A percentile compares a stretch with the other conserved stretches of the same genome.
These are phyloP conservation scores for Dendrothele bispora DNA, from an alignment of 768 basidiomycete genomes.

Conservation along the genomic window DNA sequence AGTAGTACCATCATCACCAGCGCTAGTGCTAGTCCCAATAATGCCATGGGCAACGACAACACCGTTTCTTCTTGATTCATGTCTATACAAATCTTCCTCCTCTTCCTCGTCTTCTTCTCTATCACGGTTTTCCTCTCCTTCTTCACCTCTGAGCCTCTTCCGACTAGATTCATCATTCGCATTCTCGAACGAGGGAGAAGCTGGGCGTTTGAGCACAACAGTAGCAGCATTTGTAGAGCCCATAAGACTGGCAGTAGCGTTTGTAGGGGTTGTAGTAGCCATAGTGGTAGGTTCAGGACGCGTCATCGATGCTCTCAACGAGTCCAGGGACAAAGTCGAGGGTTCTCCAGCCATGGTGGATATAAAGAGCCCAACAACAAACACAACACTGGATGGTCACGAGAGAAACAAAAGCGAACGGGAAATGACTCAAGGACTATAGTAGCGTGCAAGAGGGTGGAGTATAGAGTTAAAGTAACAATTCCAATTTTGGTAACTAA, in stretches of 20 bases:
- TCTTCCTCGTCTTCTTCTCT: conserved; percentile 30
- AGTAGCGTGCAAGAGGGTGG: neutral
- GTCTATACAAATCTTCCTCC: conserved; percentile 4
- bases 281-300: conserved; percentile 15
- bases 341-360: neutral
- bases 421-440: neutral
- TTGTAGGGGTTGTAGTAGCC: conserved; percentile 12
- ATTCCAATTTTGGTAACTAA: too few species aligned
- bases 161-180: conserved; percentile 45
- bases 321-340: neutral
- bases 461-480: too few species aligned
- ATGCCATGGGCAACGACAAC: too few species aligned
- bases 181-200: conserved; percentile 58
- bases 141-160: conserved; percentile 57
- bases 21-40: too few species aligned
- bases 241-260: conserved; percentile 11
- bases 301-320: neutral
- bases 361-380: neutral
- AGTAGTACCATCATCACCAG: neutral
- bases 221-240: neutral
- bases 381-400: neutral
- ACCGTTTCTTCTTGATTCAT: neutral
- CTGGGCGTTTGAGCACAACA: conserved; percentile 54
- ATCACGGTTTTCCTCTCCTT: conserved; percentile 1
- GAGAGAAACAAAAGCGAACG: neutral